Conservation (phyloP, 2,329 filamentous ascomycete genomes). For the Aureobasidium sp. region DNA sequence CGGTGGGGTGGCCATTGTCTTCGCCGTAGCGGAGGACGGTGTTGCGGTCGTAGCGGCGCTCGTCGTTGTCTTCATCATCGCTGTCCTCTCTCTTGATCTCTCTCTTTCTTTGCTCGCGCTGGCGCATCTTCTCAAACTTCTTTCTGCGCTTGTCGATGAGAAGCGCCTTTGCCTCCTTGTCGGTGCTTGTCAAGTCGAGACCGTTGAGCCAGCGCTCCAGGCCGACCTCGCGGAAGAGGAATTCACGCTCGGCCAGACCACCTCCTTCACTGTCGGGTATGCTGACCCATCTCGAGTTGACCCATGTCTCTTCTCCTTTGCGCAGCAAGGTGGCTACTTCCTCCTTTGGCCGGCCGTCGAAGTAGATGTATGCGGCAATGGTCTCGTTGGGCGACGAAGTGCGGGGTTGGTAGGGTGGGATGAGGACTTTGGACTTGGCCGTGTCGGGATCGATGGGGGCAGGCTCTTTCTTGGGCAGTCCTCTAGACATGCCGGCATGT, state of each 20-base stretch:
- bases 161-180: conserved; percentile 63
- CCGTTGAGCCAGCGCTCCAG: conserved; percentile 95
- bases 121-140: conserved; percentile 24
- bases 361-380: conserved; percentile 97
- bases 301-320: conserved; percentile 96
- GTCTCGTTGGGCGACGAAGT: conserved; percentile 93
- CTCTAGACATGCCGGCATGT: conserved; percentile 24
- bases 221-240: conserved; percentile 93
- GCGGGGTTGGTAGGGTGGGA: conserved; percentile 83
- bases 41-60: conserved; percentile 37
- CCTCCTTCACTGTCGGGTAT: conserved; percentile 86
- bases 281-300: conserved; percentile 96
- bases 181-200: conserved; percentile 73
- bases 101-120: conserved; percentile 74
- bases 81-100: conserved; percentile 61
- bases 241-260: conserved; percentile 90
- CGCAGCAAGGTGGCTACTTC: conserved; percentile 91
- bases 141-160: conserved; percentile 57
- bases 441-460: conserved; percentile 33
- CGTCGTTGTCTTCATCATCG: conserved; percentile 41
- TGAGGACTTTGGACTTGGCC: conserved; percentile 48
- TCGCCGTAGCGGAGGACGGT: conserved; percentile 73
- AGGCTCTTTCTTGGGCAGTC: conserved; percentile 50
- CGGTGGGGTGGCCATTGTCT: conserved; percentile 66
- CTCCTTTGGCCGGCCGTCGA: conserved; percentile 89